Conservation (phyloP, 345 rosid genomes). For the Anacardium occidentale region DNA sequence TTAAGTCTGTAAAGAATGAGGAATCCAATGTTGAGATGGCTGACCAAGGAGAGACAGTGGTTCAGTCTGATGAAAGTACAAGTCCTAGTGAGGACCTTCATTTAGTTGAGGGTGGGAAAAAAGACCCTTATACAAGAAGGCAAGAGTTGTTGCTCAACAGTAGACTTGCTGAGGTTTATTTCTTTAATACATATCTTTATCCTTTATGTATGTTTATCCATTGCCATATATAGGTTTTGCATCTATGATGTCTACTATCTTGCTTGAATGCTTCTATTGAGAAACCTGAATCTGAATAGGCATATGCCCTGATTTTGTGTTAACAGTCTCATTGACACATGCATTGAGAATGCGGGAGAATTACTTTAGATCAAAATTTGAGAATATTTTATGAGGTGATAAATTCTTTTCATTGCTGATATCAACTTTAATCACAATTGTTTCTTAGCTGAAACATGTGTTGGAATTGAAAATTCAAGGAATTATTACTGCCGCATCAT, state of each 20-base stretch:
- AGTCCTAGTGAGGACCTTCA: constrained; percentile 33
- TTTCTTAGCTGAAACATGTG: not conserved
- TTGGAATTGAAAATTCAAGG: not conserved
- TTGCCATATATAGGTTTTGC: not conserved
- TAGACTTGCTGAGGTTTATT: constrained; percentile 90
- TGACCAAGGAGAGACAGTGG: constrained; percentile 29
- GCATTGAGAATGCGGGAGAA: constrained; percentile 63
- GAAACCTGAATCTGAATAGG: not conserved
- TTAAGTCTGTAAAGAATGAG: constrained; percentile 31
- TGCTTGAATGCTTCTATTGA: not conserved
- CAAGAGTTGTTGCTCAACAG: constrained; percentile 70
- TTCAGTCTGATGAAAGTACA: constrained; percentile 24
- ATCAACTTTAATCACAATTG: not conserved
- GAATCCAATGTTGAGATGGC: constrained; percentile 27
- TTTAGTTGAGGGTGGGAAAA: constrained; percentile 56
- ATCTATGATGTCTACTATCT: not conserved
- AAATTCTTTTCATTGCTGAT: constrained; percentile 2
- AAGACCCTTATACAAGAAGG: constrained; percentile 74
- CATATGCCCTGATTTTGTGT: constrained; percentile 15
- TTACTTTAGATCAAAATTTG: constrained; percentile 67
- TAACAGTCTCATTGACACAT: constrained; percentile 67
- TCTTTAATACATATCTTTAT: not conserved
- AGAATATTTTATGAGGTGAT: constrained; percentile 80
- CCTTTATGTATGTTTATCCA: not conserved
- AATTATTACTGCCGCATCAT: not conserved